Evolutionary conservation across 768 basidiomycete species (phyloP).

Genomic region (Tremella yokohamensis): DNA sequence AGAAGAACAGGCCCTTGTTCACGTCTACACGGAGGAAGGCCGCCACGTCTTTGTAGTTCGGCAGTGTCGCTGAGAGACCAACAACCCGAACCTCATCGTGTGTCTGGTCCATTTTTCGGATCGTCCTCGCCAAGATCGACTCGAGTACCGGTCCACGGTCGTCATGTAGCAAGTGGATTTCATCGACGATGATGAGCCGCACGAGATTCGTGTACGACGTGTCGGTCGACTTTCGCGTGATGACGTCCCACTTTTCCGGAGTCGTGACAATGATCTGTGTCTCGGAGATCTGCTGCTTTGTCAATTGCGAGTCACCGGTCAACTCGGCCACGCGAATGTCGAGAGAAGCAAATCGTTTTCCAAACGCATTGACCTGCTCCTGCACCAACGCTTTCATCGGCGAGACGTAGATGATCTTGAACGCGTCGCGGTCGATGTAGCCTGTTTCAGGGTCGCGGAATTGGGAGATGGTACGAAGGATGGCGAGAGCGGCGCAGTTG

Average conservation of each 20-base stretch:
- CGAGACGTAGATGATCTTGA: conserved; percentile 96
- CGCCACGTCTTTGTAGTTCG: conserved; percentile 96
- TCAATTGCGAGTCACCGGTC: conserved; percentile 96
- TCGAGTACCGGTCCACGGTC: conserved; percentile 97
- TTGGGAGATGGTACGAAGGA: conserved; percentile 84
- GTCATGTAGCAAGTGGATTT: conserved; percentile 95
- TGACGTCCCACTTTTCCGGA: conserved; percentile 99
- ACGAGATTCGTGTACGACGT: conserved; percentile 96
- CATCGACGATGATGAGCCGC: conserved; percentile 92
- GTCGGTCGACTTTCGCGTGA: conserved; percentile 95
- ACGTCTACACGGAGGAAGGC: conserved; percentile 93
- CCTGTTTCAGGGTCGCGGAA: conserved; percentile 79
- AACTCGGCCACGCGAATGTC: conserved; percentile 89
- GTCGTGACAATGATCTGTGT: conserved; percentile 98
- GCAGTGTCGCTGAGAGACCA: conserved; percentile 93
- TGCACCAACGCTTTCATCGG: conserved; percentile 99
- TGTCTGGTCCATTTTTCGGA: conserved; percentile 91
- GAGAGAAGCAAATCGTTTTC: conserved; percentile 63
- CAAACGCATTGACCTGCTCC: conserved; percentile 96
- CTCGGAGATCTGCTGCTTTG: conserved; percentile 92
- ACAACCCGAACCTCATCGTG: conserved; percentile 88
- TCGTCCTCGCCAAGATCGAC: conserved; percentile 80
- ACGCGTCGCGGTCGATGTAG: conserved; percentile 74
- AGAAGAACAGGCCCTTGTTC: conserved; percentile 90
- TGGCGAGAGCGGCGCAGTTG: conserved; percentile 93